Evolutionary conservation across 2,329 filamentous ascomycete genomes (phyloP).

Genomic region (Fusarium euwallaceae): DNA sequence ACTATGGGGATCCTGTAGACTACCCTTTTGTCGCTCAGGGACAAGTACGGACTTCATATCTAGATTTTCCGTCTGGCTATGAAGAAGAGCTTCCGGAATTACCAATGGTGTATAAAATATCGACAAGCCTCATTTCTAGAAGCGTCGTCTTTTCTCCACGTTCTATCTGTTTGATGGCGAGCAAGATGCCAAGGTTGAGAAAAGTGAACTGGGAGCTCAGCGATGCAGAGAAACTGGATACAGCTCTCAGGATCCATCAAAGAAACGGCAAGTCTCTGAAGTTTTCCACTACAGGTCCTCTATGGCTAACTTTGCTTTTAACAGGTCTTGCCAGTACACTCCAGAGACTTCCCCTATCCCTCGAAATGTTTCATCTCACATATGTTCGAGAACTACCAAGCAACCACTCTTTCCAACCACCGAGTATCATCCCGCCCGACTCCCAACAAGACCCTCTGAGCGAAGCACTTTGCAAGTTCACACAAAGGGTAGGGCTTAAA

Average conservation of each 20-base stretch:
- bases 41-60: background rate
- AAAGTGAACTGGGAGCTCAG: background rate
- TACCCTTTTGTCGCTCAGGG: background rate
- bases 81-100: background rate
- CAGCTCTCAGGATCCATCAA: background rate
- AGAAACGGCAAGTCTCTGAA: background rate
- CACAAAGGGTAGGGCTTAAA: constrained; percentile 2
- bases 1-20: background rate
- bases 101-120: background rate
- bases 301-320: background rate
- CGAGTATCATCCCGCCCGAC: background rate
- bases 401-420: background rate
- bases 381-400: constrained; percentile 3
- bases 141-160: background rate
- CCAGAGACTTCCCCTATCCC: background rate
- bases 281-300: fast-evolving
- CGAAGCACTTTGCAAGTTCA: background rate
- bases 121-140: background rate
- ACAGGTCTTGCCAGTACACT: background rate
- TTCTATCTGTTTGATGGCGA: constrained; percentile 7
- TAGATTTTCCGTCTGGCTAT: background rate
- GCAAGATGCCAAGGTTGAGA: constrained; percentile 12
- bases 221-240: constrained; percentile 2
- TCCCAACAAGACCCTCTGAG: background rate
- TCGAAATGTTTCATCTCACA: background rate